Conservation (phyloP, 2,329 filamentous ascomycete genomes). For the Calonectria pauciramosa region DNA sequence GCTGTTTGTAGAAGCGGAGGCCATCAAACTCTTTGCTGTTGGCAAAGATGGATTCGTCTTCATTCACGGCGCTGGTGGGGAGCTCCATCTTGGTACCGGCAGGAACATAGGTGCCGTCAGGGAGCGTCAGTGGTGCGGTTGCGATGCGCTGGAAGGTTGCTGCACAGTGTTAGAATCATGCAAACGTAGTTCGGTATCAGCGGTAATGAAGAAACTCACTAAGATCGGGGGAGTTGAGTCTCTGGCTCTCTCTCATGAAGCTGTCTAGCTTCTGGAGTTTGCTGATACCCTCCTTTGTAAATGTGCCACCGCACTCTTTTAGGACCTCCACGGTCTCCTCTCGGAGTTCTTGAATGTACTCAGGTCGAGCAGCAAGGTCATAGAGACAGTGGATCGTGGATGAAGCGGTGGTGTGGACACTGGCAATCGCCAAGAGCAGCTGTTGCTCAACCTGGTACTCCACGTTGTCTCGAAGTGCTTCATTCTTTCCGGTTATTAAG, state of each 20-base stretch:
- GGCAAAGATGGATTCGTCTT: not conserved
- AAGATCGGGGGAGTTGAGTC: constrained; percentile 10
- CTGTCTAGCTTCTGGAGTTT: constrained; percentile 24
- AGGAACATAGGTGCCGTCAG: not conserved
- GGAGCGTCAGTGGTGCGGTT: not conserved
- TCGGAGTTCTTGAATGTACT: constrained; percentile 10
- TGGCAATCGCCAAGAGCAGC: not conserved
- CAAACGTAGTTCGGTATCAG: too few species aligned
- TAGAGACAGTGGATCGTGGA: constrained; percentile 1
- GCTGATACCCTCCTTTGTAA: not conserved
- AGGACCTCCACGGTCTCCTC: not conserved
- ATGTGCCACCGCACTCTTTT: not conserved
- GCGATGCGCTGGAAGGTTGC: constrained; percentile 5
- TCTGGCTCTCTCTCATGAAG: constrained; percentile 23
- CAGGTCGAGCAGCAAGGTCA: constrained; percentile 16
- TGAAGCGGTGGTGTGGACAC: constrained; percentile 10
- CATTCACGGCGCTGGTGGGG: not conserved
- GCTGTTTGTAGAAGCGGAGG: not conserved
- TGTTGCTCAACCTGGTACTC: constrained; percentile 1
- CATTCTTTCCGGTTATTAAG: not conserved
- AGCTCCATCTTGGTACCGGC: not conserved
- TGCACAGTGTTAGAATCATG: not conserved
- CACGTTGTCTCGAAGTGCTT: not conserved
- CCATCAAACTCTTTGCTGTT: not conserved
- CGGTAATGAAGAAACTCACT: not conserved